Conservation (phyloP, 768 basidiomycete species). For the Leccinum longicurvipes region DNA sequence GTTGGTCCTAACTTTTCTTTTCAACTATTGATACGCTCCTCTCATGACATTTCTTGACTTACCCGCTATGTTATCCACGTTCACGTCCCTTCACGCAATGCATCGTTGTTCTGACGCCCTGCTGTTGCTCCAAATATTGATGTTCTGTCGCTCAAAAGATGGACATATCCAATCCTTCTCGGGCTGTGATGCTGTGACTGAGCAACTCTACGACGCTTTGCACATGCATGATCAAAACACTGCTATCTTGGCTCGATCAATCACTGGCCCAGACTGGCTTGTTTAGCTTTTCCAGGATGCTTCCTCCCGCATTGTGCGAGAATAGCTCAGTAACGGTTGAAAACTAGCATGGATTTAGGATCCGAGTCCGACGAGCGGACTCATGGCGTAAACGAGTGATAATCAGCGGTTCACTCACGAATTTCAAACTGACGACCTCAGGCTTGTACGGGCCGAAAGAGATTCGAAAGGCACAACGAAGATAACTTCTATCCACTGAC, state of each 20-base stretch:
- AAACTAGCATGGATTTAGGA: too few species aligned
- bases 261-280: too few species aligned
- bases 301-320: background rate
- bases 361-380: too few species aligned
- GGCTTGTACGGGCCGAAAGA: too few species aligned
- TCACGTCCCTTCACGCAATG: constrained; percentile 36
- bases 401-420: too few species aligned
- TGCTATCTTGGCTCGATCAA: constrained; percentile 21
- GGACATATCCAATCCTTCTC: constrained; percentile 3
- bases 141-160: constrained; percentile 17
- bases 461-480: too few species aligned
- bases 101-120: constrained; percentile 28
- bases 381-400: too few species aligned
- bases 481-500: too few species aligned
- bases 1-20: constrained; percentile 17
- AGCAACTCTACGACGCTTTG: constrained; percentile 63
- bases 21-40: constrained; percentile 24
- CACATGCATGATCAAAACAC: constrained; percentile 90
- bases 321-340: background rate
- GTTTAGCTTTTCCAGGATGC: background rate
- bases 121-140: constrained; percentile 46
- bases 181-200: constrained; percentile 47
- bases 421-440: too few species aligned
- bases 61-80: constrained; percentile 36
- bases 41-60: constrained; percentile 36